Base-by-base conservation (phyloP, 768 basidiomycete species). In the Trametes elegans region DNA sequence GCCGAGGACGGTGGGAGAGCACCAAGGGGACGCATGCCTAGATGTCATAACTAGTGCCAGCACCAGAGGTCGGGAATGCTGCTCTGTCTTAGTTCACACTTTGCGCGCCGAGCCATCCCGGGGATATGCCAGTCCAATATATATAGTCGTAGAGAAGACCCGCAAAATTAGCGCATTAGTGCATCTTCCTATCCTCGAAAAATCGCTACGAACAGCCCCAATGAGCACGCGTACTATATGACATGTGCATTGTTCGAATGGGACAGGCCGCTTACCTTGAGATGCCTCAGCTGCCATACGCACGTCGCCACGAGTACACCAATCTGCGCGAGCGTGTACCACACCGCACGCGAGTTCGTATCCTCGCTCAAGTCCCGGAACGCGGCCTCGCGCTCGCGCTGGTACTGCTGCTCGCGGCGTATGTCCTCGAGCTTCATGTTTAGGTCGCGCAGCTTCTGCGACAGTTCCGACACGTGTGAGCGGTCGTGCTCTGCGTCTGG, bases 361-460 rank as follows among this genome's bases (percentile, higher is more conserved):
- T 72, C 70, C 72, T 99, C 97, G 63, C 91, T 94, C 59, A 98
- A 71, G 71, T 93, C 76, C 34, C 97, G 76, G 68, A 89, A 99
- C 63, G 90, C 87, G 10, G 90, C 78, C 72, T 99, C 97, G 61
- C 97, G 78, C 73, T 99, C 96, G 38, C 97, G 80, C 75, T 98
- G 96, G 68, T 98, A 99, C 71, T 95, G 91, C 73, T 99, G 97
- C 72, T 98, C 97, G 23, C 93, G 78, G 41, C 93, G 80, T 51
- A 98, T 88, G 64, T 96, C 93, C 70, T 90, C 91, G 44, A 99
- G 77, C 71, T 93, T 96, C 66, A 85, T 80, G 73, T 98, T 99
- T 58, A 99, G 77, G 65, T 98, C 97, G 24, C 92, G 85, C 51
- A 99, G 79, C 71, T 92, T 93, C 43, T 79, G 67, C 0, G 91